Base-by-base conservation (phyloP, 2,329 filamentous ascomycete species). In the Kalaharituber pfeilii region DNA sequence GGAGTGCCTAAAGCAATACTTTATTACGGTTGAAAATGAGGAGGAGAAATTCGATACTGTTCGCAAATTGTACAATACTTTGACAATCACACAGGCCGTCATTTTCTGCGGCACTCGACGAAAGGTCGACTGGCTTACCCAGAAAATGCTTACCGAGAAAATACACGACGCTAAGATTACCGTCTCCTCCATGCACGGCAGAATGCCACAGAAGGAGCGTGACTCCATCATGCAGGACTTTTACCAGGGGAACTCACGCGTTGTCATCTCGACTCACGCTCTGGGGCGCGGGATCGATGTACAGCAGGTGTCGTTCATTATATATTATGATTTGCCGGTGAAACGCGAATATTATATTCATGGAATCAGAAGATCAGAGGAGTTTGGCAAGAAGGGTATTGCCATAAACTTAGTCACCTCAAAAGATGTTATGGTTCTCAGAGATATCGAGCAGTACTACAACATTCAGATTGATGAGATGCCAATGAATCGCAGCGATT, bases 341-440 rank as follows among this genome's bases (percentile, higher is more conserved):
- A 96, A 98, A 71, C 87, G 91, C 76, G 91, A 98, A 72, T 98
- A 98, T 74, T 98, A 98, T 71, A 96, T 98, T 70, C 91, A 98
- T 74, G 83, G 91, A 64, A 98, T 98, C 65, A 91, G 91, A 67
- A 81, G 91, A 67, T 91, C 86, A 67, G 91, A 91, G 64, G 80
- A 91, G 63, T 98, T 98, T 65, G 91, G 91, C 65, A 80, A 91
- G 66, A 98, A 98, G 75, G 91, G 59, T 77, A 91, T 98, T 62
- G 91, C 91, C 33, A 98, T 98, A 76, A 98, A 98, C 75, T 98
- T 98, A 67, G 91, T 98, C 62, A 98, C 91, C 2, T 93, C 85
- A 66, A 91, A 98, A 65, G 91, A 98, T 68, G 91, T 98, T 57
- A 84, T 91, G 67, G 98, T 98, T 67, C 76, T 98, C 65, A 81